Evolutionary conservation across 768 basidiomycete species (phyloP), one percentile per base, ranked within the genome.

Genomic region (Rubroboletus satanas): DNA sequence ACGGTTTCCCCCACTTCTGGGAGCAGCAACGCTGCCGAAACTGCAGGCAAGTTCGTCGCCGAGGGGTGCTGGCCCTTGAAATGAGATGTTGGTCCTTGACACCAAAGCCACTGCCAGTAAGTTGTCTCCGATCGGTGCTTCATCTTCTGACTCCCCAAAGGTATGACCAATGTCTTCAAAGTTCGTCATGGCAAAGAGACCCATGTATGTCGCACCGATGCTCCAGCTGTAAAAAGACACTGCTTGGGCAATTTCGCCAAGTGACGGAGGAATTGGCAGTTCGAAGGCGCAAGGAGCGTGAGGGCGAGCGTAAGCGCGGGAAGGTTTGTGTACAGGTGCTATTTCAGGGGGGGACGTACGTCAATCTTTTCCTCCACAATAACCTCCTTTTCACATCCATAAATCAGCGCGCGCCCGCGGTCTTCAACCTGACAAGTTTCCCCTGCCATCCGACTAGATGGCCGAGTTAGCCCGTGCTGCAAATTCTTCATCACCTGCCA

Each of bases 111-210:
- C 93, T 4, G 80, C 92, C 6, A 87, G 95, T 95, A 54, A 60
- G 86, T 60, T 15, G n/a, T 14, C n/a, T 44, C 33, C 52, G 17
- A 23, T 48, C 6, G 5, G 7, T 12, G 1, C 42, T 49, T 46
- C 39, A 7, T 44, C 43, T 39, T 55, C 36, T 61, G 41, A 59
- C 44, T 28, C 33, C 48, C 37, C 49, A 17, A 47, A 83, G 87
- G 74, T 46, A 87, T 98, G 79, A 92, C 87, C n/a, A 97, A 98
- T 62, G 95, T 98, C 4, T 90, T 98, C 79, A 98, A 98, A 76
- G 84, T 99, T 58, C 80, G 89, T 57, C 85, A 94, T 56, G 87
- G 90, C 5, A 97, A 96, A 70, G 96, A 98, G 70, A 90, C 90
- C 1, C 87, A 94, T 66, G 93, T 99, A 7, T 98, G 93, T 70